phyloP scores from a whole-genome alignment of 805 yeast genomes.

The Yarrowia bubula region DNA sequence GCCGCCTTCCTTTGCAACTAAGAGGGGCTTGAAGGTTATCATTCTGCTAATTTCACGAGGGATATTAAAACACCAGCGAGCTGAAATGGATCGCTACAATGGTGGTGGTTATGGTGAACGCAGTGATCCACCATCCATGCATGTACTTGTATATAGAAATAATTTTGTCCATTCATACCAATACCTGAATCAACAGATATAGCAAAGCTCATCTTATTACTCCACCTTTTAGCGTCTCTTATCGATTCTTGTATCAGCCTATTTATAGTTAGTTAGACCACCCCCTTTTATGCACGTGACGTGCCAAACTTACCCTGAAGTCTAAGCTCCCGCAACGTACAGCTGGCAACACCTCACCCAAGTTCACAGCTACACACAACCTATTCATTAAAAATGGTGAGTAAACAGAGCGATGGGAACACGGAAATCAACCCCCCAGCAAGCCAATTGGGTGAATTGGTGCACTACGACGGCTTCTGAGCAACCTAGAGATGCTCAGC shows the following conservation, averaged over 20 bases:
- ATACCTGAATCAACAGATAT: too few species aligned
- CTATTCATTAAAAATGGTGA: slow-evolving; percentile 22
- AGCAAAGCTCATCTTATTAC: background rate
- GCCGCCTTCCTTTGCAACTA: slow-evolving; percentile 53
- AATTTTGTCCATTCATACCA: background rate
- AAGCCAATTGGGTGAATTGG: background rate
- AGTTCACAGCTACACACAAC: slow-evolving; percentile 17
- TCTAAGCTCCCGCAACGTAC: slow-evolving; percentile 3
- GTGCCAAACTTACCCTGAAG: slow-evolving; percentile 5
- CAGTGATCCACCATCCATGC: background rate
- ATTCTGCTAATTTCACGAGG: background rate
- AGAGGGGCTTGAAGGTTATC: background rate
- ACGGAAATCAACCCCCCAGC: background rate
- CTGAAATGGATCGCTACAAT: background rate
- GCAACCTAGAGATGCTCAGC: background rate
- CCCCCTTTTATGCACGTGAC: slow-evolving; percentile 24
- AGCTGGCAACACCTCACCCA: slow-evolving; percentile 22
- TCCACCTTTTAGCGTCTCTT: background rate
- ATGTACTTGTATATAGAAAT: slow-evolving; percentile 3
- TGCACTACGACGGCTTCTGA: background rate
- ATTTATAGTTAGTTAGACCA: background rate
- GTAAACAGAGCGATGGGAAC: background rate
- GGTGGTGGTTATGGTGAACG: background rate
- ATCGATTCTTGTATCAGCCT: background rate
- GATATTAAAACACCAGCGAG: background rate